Conservation (phyloP, 495 filamentous ascomycete species). For the Annulohypoxylon nitens region DNA sequence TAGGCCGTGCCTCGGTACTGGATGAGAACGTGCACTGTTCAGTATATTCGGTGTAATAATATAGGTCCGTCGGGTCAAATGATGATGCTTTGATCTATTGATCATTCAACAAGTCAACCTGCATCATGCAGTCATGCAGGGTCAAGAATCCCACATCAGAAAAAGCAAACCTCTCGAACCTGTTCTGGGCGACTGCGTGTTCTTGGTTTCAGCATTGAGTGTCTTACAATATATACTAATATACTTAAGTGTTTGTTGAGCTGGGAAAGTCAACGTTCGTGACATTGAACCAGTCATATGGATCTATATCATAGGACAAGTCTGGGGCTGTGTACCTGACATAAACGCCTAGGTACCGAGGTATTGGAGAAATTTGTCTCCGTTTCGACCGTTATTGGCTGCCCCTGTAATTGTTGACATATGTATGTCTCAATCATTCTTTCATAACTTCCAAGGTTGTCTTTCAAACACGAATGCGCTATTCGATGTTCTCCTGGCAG, state of each 20-base stretch:
- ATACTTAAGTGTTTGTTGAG: too few relatives aligned
- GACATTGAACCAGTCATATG: not conserved
- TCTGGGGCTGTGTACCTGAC: not conserved
- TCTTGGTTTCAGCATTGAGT: too few relatives aligned
- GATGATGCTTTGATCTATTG: conserved; percentile 2
- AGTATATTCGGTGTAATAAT: conserved; percentile 8
- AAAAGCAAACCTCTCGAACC: not conserved
- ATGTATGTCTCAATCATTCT: not conserved
- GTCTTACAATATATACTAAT: too few relatives aligned
- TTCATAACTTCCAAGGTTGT: too few relatives aligned
- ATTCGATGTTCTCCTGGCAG: not conserved
- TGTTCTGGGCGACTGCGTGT: too few relatives aligned
- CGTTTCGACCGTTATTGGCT: not conserved
- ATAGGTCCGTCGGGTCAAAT: conserved; percentile 10
- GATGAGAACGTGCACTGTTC: not conserved
- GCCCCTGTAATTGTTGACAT: not conserved
- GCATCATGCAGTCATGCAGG: conserved; percentile 20
- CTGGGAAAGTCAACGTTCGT: not conserved
- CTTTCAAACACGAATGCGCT: not conserved
- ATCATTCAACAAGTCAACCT: conserved; percentile 17
- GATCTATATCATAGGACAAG: not conserved
- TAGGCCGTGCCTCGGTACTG: conserved; percentile 22
- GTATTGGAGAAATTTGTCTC: conserved; percentile 1
- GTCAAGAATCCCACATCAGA: not conserved
- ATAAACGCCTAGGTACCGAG: conserved; percentile 10